Conservation (phyloP, 2,329 filamentous ascomycete species). For the Neofusicoccum ribis region DNA sequence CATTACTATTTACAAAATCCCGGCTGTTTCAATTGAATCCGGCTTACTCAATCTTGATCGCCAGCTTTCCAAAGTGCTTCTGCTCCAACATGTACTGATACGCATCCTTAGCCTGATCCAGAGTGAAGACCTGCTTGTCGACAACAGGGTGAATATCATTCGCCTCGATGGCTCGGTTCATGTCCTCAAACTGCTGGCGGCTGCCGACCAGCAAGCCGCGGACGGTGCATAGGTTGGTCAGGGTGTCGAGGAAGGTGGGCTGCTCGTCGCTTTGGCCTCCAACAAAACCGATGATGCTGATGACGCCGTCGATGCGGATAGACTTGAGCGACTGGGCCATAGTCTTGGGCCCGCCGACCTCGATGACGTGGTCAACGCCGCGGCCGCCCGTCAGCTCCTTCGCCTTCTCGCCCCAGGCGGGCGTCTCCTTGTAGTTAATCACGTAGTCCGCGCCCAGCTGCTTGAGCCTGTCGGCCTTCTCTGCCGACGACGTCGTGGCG, state of each 20-base stretch:
- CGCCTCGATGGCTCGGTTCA: conserved; percentile 59
- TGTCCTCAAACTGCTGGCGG: conserved; percentile 58
- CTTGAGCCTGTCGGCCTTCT: conserved; percentile 53
- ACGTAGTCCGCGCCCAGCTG: conserved; percentile 57
- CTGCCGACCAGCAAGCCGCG: conserved; percentile 60
- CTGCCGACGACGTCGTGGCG: conserved; percentile 55
- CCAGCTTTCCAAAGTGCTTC: conserved; percentile 49
- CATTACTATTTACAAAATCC: neutral
- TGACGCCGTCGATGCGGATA: conserved; percentile 56
- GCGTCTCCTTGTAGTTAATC: conserved; percentile 57
- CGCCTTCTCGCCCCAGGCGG: conserved; percentile 57
- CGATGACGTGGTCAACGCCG: conserved; percentile 64
- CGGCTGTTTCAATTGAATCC: neutral
- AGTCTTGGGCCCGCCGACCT: conserved; percentile 66
- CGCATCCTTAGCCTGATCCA: conserved; percentile 54
- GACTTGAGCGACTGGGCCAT: conserved; percentile 54
- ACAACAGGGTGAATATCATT: conserved; percentile 61
- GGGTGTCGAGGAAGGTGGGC: conserved; percentile 54
- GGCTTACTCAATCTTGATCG: conserved; percentile 38
- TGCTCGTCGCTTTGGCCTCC: conserved; percentile 51
- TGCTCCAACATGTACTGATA: conserved; percentile 53
- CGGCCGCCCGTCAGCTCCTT: conserved; percentile 50
- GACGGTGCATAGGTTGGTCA: conserved; percentile 55
- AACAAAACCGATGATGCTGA: conserved; percentile 60
- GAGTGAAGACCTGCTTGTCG: conserved; percentile 57